Conservation (phyloP, 2,329 filamentous ascomycete genomes). For the Dactylellina haptotyla region DNA sequence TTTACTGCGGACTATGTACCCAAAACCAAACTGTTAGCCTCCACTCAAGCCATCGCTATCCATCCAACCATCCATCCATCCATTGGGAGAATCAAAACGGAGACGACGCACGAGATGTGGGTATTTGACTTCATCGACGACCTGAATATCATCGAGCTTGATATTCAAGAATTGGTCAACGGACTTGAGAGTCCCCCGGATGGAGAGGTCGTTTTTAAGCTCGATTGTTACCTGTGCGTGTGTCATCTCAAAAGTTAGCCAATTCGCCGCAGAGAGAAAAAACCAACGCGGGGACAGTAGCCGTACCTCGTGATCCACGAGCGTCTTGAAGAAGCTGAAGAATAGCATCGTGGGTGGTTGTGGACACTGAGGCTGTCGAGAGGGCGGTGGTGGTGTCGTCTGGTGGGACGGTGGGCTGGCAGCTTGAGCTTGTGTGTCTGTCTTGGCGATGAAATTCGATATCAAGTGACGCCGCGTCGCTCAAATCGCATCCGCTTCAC, state of each 20-base stretch:
- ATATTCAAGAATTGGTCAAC: constrained; percentile 99
- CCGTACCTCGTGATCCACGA: constrained; percentile 73
- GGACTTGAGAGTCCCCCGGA: constrained; percentile 92
- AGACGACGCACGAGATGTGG: constrained; percentile 77
- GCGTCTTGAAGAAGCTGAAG: constrained; percentile 93
- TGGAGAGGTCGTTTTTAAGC: constrained; percentile 98
- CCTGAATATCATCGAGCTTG: constrained; percentile 94
- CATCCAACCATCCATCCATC: no score
- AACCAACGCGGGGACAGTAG: neutral
- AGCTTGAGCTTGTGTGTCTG: constrained; percentile 26
- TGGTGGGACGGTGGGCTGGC: constrained; percentile 15
- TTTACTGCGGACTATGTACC: constrained; percentile 76
- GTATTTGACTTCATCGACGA: constrained; percentile 92
- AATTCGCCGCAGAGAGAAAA: neutral
- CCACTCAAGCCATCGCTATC: neutral
- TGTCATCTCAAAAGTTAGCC: neutral
- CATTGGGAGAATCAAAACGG: constrained; percentile 5
- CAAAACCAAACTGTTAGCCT: neutral
- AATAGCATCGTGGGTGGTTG: constrained; percentile 43
- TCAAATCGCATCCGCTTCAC: constrained; percentile 2
- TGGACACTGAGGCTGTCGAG: constrained; percentile 9
- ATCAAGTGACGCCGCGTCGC: constrained; percentile 52
- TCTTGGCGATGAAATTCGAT: constrained; percentile 51
- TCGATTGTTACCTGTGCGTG: constrained; percentile 91
- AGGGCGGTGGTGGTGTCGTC: constrained; percentile 4